A percentile compares a stretch with the other conserved stretches of the same genome.
phyloP scores from a whole-genome alignment of 1,284 basidiomycete species.

The Trametes hirsuta region DNA sequence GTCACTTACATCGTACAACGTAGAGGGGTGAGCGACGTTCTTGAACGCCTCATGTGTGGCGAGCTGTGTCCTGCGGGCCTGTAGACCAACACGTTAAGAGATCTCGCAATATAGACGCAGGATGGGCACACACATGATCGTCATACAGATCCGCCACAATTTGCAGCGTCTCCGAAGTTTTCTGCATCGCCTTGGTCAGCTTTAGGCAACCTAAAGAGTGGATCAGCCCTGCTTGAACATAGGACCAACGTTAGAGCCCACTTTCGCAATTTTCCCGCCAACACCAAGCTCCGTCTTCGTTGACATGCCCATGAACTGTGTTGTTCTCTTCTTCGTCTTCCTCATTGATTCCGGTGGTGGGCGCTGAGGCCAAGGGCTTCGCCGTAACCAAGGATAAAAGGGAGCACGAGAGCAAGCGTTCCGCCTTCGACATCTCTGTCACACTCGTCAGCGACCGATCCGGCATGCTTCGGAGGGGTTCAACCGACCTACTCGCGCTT shows the following conservation, averaged over 20 bases:
- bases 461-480: neutral
- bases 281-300: slow-evolving; percentile 82
- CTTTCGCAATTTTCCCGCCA: slow-evolving; percentile 79
- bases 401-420: slow-evolving; percentile 70
- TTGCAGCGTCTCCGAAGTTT: slow-evolving; percentile 74
- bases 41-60: slow-evolving; percentile 78
- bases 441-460: neutral
- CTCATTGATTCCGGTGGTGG: slow-evolving; percentile 47
- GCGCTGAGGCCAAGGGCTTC: slow-evolving; percentile 57
- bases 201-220: slow-evolving; percentile 65
- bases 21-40: slow-evolving; percentile 70
- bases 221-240: neutral
- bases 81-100: neutral
- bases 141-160: slow-evolving; percentile 79
- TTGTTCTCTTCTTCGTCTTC: slow-evolving; percentile 49
- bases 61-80: slow-evolving; percentile 75
- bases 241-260: slow-evolving; percentile 30
- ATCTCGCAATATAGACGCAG: too few relatives aligned
- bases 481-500: slow-evolving; percentile 65
- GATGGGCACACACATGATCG: slow-evolving; percentile 59
- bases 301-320: slow-evolving; percentile 58
- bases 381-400: slow-evolving; percentile 72
- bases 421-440: slow-evolving; percentile 74
- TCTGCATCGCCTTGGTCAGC: slow-evolving; percentile 80
- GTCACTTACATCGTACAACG: slow-evolving; percentile 64